These are phyloP conservation scores for Clitopilus hobsonii DNA, from an alignment of 768 basidiomycete genomes.

Conservation along the genomic window DNA sequence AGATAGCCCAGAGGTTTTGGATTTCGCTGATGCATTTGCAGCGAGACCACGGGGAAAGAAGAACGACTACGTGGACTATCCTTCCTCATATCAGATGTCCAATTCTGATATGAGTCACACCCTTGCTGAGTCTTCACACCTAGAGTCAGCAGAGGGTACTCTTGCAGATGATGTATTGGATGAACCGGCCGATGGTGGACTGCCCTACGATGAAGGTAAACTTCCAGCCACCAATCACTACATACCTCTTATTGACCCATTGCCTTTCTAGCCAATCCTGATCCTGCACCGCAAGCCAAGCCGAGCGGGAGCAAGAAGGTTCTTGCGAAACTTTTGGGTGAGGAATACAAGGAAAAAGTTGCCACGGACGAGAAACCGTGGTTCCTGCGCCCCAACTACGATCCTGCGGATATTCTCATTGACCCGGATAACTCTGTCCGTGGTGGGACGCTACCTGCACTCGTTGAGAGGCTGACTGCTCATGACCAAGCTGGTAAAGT, in stretches of 20 bases:
- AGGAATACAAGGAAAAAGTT: constrained; percentile 39
- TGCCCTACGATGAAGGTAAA: constrained; percentile 10
- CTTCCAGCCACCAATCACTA: constrained; percentile 5
- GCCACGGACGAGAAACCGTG: constrained; percentile 56
- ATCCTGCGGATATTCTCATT: constrained; percentile 75
- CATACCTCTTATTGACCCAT: constrained; percentile 7
- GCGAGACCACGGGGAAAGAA: background rate
- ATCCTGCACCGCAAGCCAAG: background rate
- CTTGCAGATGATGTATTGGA: constrained; percentile 9
- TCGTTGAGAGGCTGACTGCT: constrained; percentile 87
- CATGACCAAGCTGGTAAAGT: constrained; percentile 81
- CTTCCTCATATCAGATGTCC: background rate
- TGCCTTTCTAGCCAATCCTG: constrained; percentile 19
- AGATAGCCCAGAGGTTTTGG: constrained; percentile 42
- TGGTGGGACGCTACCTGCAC: constrained; percentile 80
- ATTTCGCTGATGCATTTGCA: constrained; percentile 42
- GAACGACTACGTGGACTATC: constrained; percentile 1
- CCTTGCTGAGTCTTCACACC: background rate
- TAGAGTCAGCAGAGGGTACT: constrained; percentile 4
- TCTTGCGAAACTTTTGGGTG: constrained; percentile 64
- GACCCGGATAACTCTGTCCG: constrained; percentile 81
- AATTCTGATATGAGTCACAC: background rate
- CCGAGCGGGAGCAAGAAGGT: constrained; percentile 42
- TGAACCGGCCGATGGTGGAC: no score
- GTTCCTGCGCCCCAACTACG: constrained; percentile 83